Evolutionary conservation across 2,329 filamentous ascomycete genomes (phyloP).

Genomic region (Cytospora mali): DNA sequence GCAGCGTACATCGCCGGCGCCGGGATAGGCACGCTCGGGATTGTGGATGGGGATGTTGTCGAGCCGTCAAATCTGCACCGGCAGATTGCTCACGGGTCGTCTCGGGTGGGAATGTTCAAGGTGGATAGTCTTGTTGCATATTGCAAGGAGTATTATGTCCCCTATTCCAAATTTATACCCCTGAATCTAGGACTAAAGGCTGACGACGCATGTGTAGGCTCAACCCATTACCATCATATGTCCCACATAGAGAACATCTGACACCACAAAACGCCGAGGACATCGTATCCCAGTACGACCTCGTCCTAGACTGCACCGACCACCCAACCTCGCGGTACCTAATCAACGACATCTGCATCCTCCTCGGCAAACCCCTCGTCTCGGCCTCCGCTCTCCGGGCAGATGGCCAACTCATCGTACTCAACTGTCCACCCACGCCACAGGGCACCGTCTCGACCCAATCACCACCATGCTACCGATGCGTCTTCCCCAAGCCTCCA

Average conservation of each 20-base stretch:
- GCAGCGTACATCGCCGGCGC: constrained; percentile 91
- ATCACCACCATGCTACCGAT: constrained; percentile 84
- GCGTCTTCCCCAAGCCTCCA: constrained; percentile 86
- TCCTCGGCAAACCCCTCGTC: constrained; percentile 77
- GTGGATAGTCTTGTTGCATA: constrained; percentile 73
- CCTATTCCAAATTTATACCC: background rate
- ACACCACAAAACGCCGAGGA: constrained; percentile 67
- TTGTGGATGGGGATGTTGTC: constrained; percentile 86
- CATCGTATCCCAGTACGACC: constrained; percentile 72
- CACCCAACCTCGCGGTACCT: constrained; percentile 90
- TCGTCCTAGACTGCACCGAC: constrained; percentile 94
- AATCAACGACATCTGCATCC: constrained; percentile 85
- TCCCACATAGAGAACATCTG: constrained; percentile 65
- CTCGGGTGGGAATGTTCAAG: constrained; percentile 73
- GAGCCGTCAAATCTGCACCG: constrained; percentile 91
- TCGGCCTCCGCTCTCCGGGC: constrained; percentile 88
- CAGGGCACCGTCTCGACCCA: constrained; percentile 51
- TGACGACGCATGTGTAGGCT: constrained; percentile 50
- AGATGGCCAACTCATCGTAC: constrained; percentile 85
- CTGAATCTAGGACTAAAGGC: background rate
- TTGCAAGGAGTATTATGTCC: constrained; percentile 51
- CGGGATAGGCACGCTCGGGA: constrained; percentile 78
- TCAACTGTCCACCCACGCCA: constrained; percentile 76
- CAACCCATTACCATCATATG: constrained; percentile 71
- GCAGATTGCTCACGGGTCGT: constrained; percentile 79